Percentiles rank a stretch among this genome's conserved stretches.
These are phyloP conservation scores for Vicia sativa DNA, from an alignment of 306 rosid species.

Conservation along the genomic window DNA sequence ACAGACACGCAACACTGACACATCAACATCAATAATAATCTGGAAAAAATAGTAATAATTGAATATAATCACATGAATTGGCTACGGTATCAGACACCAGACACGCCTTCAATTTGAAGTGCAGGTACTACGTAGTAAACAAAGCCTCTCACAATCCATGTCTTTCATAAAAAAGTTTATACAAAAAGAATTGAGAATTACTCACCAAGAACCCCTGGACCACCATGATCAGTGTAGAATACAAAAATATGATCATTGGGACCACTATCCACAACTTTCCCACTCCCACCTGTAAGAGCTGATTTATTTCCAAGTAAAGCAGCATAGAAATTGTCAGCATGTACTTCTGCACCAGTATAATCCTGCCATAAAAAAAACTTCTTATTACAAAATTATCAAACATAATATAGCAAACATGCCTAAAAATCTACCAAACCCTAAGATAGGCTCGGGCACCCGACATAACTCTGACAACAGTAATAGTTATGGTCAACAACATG, in stretches of 20 bases:
- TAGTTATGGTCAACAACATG: not conserved
- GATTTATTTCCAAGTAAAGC: conserved; percentile 84
- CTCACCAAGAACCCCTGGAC: conserved; percentile 98
- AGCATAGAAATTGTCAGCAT: conserved; percentile 66
- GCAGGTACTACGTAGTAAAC: not conserved
- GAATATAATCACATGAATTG: not conserved
- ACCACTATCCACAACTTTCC: conserved; percentile 93
- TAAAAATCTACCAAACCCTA: not conserved
- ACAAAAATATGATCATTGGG: conserved; percentile 92
- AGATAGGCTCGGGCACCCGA: not conserved
- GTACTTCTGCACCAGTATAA: conserved; percentile 80
- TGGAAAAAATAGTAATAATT: not conserved
- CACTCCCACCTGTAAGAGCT: conserved; percentile 87
- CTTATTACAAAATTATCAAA: conserved; percentile 25
- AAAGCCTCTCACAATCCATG: conserved; percentile 21
- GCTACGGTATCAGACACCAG: not conserved
- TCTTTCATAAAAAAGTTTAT: conserved; percentile 11
- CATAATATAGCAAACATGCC: not conserved
- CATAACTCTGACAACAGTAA: not conserved
- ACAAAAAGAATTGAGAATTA: conserved; percentile 23
- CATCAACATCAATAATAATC: not conserved
- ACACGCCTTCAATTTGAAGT: not conserved
- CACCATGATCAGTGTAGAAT: conserved; percentile 88
- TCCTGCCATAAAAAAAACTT: conserved; percentile 55
- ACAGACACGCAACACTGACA: not conserved